Base-by-base conservation (phyloP, 257 asterid genomes). In the Leptodermis oblonga region DNA sequence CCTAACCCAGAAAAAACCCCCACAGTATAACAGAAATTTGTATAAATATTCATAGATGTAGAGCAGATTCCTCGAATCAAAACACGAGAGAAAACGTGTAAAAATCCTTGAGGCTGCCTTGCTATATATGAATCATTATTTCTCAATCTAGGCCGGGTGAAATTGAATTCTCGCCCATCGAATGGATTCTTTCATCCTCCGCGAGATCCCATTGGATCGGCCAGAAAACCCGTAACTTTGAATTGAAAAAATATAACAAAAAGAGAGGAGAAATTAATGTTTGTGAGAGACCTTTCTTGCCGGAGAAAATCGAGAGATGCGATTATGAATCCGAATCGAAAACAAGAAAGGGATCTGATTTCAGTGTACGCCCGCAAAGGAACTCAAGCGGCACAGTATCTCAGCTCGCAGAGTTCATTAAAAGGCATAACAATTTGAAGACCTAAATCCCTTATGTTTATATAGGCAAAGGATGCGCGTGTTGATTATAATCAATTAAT, bases 141-240 rank as follows among this genome's bases (percentile, higher is more conserved):
- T 13, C 34, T 78, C 17, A 23, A 78, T 82, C 7, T 84, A 62
- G 89, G 87, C 89, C 87, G 89, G 87, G 89, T 84, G 89, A 84
- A 84, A 84, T 84, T 70, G 89, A 78, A 79, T 48, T 79, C 76
- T 67, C 81, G 52, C 79, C 76, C 56, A 73, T 70, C 9, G 31
- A n/a, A 71, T 51, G n/a, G n/a, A n/a, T n/a, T 22, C 22, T 41
- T 71, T 67, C 0, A n/a, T 67, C 31, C 49, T 55, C 28, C 52
- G 49, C 67, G 83, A 76, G 87, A 85, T 71, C 91, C 84, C 95
- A 78, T 87, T 87, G 95, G 95, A 87, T 22, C 95, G 90, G 85
- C 91, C 95, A 31, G 18, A 14, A 5, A 30, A 56, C 37, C 41
- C 13, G 0, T 0, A 33, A 17, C 7, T 20, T n/a, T 9, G 64